phyloP scores from a whole-genome alignment of 352 stramenopile genomes.

The Aphanomyces cochlioides region DNA sequence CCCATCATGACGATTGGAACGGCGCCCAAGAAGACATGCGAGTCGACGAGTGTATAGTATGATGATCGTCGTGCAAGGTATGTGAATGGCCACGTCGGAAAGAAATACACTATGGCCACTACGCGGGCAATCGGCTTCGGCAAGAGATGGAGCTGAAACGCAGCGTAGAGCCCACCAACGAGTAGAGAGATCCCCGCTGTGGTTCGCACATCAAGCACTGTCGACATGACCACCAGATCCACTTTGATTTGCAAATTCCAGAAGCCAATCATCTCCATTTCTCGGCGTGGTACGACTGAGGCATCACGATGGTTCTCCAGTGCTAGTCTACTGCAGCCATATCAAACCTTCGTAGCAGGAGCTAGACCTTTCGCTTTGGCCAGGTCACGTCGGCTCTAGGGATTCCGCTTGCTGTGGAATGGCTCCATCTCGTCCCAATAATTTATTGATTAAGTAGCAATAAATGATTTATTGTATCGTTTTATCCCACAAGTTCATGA shows the following conservation, averaged over 20 bases:
- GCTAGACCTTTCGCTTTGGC: too few relatives aligned
- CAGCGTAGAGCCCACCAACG: slow-evolving; percentile 52
- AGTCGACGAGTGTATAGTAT: slow-evolving; percentile 90
- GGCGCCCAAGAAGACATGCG: slow-evolving; percentile 88
- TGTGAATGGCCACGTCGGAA: slow-evolving; percentile 91
- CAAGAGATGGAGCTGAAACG: slow-evolving; percentile 90
- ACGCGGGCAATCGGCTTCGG: slow-evolving; percentile 66
- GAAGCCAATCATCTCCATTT: too few relatives aligned
- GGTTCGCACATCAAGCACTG: neutral
- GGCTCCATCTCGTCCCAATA: too few relatives aligned
- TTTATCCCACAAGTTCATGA: too few relatives aligned
- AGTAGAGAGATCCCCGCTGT: slow-evolving; percentile 11
- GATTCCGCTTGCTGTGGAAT: too few relatives aligned
- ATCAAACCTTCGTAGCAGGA: too few relatives aligned
- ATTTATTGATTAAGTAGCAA: too few relatives aligned
- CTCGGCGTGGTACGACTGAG: too few relatives aligned
- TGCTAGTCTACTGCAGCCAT: too few relatives aligned
- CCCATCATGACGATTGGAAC: slow-evolving; percentile 87
- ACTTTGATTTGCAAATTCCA: neutral
- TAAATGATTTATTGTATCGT: too few relatives aligned
- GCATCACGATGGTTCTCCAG: too few relatives aligned
- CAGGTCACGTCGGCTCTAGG: too few relatives aligned
- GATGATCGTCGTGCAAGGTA: slow-evolving; percentile 79
- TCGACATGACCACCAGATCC: neutral
- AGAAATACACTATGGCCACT: slow-evolving; percentile 85